These are phyloP conservation scores for Fonsecaea nubica DNA, from an alignment of 2,329 filamentous ascomycete genomes.

Conservation along the genomic window DNA sequence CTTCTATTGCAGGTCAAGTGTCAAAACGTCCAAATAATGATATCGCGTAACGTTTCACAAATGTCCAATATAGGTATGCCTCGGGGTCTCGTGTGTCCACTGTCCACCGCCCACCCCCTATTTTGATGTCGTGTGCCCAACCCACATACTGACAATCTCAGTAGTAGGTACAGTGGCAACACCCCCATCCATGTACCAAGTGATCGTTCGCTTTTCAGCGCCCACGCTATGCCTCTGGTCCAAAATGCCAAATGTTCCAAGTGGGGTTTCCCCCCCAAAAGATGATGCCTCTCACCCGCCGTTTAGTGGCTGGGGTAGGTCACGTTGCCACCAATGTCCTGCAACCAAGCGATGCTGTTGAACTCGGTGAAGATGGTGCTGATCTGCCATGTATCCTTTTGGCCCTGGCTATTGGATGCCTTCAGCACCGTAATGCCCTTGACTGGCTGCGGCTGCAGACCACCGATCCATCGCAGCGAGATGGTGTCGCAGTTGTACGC, in stretches of 20 bases:
- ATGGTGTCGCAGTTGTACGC: constrained; percentile 44
- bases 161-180: background rate
- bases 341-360: constrained; percentile 41
- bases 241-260: constrained; percentile 3
- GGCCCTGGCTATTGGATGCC: constrained; percentile 31
- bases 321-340: constrained; percentile 35
- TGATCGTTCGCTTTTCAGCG: constrained; percentile 3
- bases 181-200: background rate
- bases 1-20: background rate
- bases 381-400: constrained; percentile 43
- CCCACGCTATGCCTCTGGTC: constrained; percentile 22
- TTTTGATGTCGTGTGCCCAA: background rate
- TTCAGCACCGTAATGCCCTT: constrained; percentile 45
- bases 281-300: background rate
- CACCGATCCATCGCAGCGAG: constrained; percentile 43
- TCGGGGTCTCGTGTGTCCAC: background rate
- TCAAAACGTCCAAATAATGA: constrained; percentile 1
- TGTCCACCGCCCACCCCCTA: background rate
- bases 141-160: background rate
- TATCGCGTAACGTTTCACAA: constrained; percentile 11
- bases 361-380: constrained; percentile 46
- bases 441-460: constrained; percentile 37
- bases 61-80: constrained; percentile 1
- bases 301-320: constrained; percentile 26
- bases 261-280: background rate